Conservation (phyloP, 768 basidiomycete species). For the Aureoboletus auriporus region DNA sequence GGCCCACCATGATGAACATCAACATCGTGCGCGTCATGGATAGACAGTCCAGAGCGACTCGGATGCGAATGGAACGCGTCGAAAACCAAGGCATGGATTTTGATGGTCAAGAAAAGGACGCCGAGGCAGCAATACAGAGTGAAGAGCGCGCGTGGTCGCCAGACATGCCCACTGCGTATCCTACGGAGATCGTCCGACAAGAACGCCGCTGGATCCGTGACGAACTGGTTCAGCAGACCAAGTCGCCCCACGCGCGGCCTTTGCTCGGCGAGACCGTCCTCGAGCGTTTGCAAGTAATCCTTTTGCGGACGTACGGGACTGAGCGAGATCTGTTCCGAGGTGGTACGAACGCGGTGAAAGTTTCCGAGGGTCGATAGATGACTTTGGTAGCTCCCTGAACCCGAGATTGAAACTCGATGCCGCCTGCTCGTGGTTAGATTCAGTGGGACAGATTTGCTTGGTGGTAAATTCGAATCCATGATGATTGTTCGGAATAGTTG, state of each 20-base stretch:
- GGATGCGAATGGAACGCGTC: slow-evolving; percentile 1
- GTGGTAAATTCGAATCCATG: slow-evolving; percentile 16
- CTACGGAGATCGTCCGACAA: slow-evolving; percentile 24
- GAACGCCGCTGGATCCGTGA: slow-evolving; percentile 21
- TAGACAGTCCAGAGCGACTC: not conserved
- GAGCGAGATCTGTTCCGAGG: slow-evolving; percentile 21
- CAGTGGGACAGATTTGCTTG: slow-evolving; percentile 25
- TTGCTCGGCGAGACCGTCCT: slow-evolving; percentile 15
- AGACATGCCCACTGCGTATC: slow-evolving; percentile 20
- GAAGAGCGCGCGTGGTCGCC: slow-evolving; percentile 31
- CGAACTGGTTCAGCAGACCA: slow-evolving; percentile 26
- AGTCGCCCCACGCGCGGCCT: slow-evolving; percentile 15
- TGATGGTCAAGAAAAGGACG: slow-evolving; percentile 35
- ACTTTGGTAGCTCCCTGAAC: slow-evolving; percentile 42
- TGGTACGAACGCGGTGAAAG: slow-evolving; percentile 35
- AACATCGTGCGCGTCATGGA: too few species aligned
- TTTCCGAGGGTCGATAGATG: slow-evolving; percentile 42
- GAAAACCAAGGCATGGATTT: slow-evolving; percentile 15
- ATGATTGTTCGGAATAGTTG: too few species aligned
- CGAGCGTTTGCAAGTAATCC: slow-evolving; percentile 13
- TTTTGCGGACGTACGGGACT: not conserved
- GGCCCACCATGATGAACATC: not conserved
- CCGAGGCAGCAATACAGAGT: slow-evolving; percentile 41
- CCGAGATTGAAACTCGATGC: slow-evolving; percentile 24
- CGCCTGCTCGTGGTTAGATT: slow-evolving; percentile 14